Evolutionary conservation across 345 rosid species (phyloP), one percentile per base, ranked within the genome.

Genomic region (Salix exigua): DNA sequence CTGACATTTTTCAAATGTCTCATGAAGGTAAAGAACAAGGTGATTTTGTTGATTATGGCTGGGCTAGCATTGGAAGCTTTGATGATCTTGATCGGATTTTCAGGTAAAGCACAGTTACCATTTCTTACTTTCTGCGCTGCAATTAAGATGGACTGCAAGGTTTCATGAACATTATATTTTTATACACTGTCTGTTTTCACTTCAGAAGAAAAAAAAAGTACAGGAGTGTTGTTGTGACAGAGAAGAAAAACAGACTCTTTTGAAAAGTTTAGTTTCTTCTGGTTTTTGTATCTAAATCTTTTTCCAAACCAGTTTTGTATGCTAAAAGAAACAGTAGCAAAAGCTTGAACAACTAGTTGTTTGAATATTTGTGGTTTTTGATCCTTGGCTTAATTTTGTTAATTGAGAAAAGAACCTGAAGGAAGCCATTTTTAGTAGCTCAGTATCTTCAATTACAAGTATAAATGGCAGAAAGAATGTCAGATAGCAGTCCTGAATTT

Each of bases 41-140:
- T 84, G 95, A 89, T 85, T 90, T 92, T 85, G 90, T 84, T 79
- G 95, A 94, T 82, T 92, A 89, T 64, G 85, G 90, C 76, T 96
- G 99, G 99, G 98, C 83, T 76, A 89, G 85, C 85, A 90, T 96
- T 74, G 92, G 98, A 87, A 92, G 98, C 83, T 96, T 96, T 84
- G 99, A 92, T 83, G 99, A 93, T 84, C 93, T 93, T 77, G 94
- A 93, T 82, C 91, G 77, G 78, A 91, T 96, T 73, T 91, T 96
- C 83, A 93, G 99, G 99, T 96, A 89, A 91, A 78, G 72, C 80
- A 78, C 73, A 31, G 53, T 76, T 71, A 58, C 33, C 69, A 17
- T 63, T 70, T 73, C 74, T 28, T 66, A 18, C 21, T 58, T 42
- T 31, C 44, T 21, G 62, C 42, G 5, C 28, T 74, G 68, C 30